Evolutionary conservation across 108 stramenopile genomes (phyloP).

Genomic region (Nitzschia sp.): DNA sequence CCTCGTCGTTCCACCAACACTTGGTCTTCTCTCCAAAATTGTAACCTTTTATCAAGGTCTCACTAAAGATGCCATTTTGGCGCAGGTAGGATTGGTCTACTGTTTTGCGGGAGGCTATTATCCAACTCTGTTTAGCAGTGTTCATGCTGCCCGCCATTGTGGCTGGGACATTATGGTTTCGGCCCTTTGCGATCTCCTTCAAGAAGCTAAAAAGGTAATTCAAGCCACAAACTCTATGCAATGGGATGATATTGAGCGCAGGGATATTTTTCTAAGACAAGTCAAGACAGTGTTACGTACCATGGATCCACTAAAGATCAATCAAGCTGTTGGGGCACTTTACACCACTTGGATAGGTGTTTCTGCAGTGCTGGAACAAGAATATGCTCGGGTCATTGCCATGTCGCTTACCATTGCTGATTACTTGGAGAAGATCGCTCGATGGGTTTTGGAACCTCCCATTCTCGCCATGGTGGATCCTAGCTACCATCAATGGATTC

Average conservation of each 20-base stretch:
- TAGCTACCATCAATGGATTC: constrained; percentile 58
- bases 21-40: constrained; percentile 8
- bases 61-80: constrained; percentile 35
- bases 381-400: constrained; percentile 38
- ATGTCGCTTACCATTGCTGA: constrained; percentile 31
- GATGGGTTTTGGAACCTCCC: constrained; percentile 28
- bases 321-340: constrained; percentile 40
- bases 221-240: constrained; percentile 18
- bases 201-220: constrained; percentile 38
- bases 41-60: constrained; percentile 28
- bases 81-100: constrained; percentile 47
- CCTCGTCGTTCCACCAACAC: constrained; percentile 30
- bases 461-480: constrained; percentile 5
- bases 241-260: constrained; percentile 19
- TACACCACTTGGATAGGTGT: constrained; percentile 47
- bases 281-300: constrained; percentile 35
- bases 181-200: constrained; percentile 27
- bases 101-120: constrained; percentile 54
- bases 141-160: constrained; percentile 39
- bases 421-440: constrained; percentile 20
- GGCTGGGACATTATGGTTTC: constrained; percentile 36
- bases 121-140: constrained; percentile 39
- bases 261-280: constrained; percentile 23
- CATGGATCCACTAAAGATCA: constrained; percentile 46
- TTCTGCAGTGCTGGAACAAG: constrained; percentile 31